Percentiles rank a stretch among this genome's conserved stretches.
These are phyloP conservation scores for Coleophoma cylindrospora DNA, from an alignment of 2,329 filamentous ascomycete genomes.

Conservation along the genomic window DNA sequence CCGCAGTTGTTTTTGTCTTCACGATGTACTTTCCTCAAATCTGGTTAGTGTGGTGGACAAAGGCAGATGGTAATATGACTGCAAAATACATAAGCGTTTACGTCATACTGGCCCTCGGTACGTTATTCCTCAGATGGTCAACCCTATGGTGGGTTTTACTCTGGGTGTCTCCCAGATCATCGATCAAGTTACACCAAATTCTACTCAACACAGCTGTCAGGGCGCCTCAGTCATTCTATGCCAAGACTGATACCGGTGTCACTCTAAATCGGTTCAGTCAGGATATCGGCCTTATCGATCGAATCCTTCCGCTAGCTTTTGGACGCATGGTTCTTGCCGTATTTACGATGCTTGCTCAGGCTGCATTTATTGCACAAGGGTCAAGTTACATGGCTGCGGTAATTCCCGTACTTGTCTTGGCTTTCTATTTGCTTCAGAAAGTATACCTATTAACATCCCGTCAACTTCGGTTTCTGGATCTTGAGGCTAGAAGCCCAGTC, in stretches of 20 bases:
- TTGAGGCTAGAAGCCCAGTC: slow-evolving; percentile 36
- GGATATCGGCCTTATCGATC: slow-evolving; percentile 11
- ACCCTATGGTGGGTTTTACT: slow-evolving; percentile 13
- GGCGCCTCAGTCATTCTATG: slow-evolving; percentile 27
- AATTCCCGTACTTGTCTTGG: slow-evolving; percentile 15
- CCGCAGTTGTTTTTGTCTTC: slow-evolving; percentile 14
- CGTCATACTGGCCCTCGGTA: not conserved
- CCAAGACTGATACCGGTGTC: slow-evolving; percentile 3
- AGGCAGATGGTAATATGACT: slow-evolving; percentile 7
- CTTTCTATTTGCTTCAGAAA: slow-evolving; percentile 25
- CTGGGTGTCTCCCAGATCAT: slow-evolving; percentile 17
- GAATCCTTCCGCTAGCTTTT: slow-evolving; percentile 9
- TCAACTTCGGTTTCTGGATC: slow-evolving; percentile 39
- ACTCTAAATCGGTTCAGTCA: slow-evolving; percentile 14
- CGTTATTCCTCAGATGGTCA: not conserved
- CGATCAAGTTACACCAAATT: slow-evolving; percentile 21
- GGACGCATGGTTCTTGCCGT: slow-evolving; percentile 1
- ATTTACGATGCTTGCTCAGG: slow-evolving; percentile 26
- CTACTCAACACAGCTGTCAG: slow-evolving; percentile 22
- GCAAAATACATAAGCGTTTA: slow-evolving; percentile 9
- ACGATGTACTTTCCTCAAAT: slow-evolving; percentile 18
- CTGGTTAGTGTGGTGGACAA: slow-evolving; percentile 26
- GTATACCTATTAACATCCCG: slow-evolving; percentile 41
- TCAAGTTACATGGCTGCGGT: slow-evolving; percentile 2
- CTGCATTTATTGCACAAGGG: not conserved